Conservation (phyloP, 129 eudicot species). For the Flaveria robusta region DNA sequence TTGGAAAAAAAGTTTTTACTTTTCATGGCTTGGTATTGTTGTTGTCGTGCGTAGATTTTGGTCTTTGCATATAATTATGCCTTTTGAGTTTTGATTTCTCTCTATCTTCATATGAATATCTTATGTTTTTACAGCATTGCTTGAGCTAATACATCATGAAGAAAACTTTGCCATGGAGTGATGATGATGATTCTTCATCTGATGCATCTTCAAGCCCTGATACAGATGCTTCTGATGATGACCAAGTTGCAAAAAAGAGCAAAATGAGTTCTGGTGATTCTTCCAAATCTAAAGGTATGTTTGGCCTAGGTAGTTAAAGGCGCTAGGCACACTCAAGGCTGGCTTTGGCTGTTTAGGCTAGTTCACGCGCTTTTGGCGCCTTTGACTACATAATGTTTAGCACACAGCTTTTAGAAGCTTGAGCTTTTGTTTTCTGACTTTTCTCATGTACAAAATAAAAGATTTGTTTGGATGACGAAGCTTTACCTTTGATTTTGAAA, state of each 20-base stretch:
- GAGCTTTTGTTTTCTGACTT: not conserved
- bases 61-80: not conserved
- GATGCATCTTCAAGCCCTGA: conserved; percentile 53
- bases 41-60: not conserved
- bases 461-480: not conserved
- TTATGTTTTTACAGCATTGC: conserved; percentile 12
- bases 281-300: conserved; percentile 60
- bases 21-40: not conserved
- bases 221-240: conserved; percentile 53
- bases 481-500: not conserved
- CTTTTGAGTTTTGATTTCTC: not conserved
- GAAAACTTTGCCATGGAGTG: conserved; percentile 65
- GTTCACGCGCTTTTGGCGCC: too few species aligned
- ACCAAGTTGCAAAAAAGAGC: conserved; percentile 39
- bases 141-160: conserved; percentile 49
- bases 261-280: conserved; percentile 24
- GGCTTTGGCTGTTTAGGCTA: too few species aligned
- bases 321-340: too few species aligned
- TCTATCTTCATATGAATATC: not conserved
- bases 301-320: not conserved
- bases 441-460: not conserved
- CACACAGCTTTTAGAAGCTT: not conserved
- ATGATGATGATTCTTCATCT: conserved; percentile 52
- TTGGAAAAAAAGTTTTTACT: not conserved
- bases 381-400: not conserved